Evolutionary conservation across 495 filamentous ascomycete species (phyloP).

Genomic region (Penicillium argentinense): DNA sequence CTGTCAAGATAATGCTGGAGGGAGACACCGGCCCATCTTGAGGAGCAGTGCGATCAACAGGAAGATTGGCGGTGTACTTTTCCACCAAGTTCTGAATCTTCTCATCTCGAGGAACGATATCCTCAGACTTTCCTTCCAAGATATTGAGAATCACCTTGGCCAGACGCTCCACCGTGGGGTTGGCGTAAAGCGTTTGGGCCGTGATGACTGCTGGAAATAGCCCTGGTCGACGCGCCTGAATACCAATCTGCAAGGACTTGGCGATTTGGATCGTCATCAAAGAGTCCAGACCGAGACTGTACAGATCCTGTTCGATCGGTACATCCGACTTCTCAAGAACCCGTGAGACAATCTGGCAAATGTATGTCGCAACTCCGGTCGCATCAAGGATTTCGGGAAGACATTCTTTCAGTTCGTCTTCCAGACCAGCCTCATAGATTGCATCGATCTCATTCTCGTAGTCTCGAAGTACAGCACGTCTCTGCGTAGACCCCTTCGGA

Average conservation of each 20-base stretch:
- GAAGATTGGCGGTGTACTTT: slow-evolving; percentile 28
- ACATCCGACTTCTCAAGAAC: slow-evolving; percentile 18
- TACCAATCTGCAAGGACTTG: slow-evolving; percentile 17
- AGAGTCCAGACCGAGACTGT: slow-evolving; percentile 31
- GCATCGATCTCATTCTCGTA: slow-evolving; percentile 29
- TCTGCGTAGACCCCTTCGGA: slow-evolving; percentile 50
- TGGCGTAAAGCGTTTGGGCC: slow-evolving; percentile 31
- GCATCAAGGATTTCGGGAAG: slow-evolving; percentile 13
- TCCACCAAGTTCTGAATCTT: slow-evolving; percentile 17
- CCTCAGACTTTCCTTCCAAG: slow-evolving; percentile 14
- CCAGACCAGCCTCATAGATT: slow-evolving; percentile 22
- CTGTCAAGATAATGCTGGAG: slow-evolving; percentile 47
- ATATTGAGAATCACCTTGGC: slow-evolving; percentile 17
- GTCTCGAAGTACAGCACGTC: slow-evolving; percentile 22
- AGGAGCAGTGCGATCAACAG: slow-evolving; percentile 4
- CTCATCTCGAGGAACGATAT: slow-evolving; percentile 14
- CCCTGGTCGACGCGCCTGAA: slow-evolving; percentile 6
- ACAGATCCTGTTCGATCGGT: slow-evolving; percentile 18
- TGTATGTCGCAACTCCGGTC: slow-evolving; percentile 7
- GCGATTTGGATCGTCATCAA: slow-evolving; percentile 34
- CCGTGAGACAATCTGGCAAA: slow-evolving; percentile 6
- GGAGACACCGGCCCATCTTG: slow-evolving; percentile 1
- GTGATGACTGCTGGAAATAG: slow-evolving; percentile 10
- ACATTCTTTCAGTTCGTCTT: slow-evolving; percentile 9
- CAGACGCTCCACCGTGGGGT: slow-evolving; percentile 27